Evolutionary conservation across 176 grass and related monocot genomes (phyloP).

Genomic region (Raddia distichophylla): DNA sequence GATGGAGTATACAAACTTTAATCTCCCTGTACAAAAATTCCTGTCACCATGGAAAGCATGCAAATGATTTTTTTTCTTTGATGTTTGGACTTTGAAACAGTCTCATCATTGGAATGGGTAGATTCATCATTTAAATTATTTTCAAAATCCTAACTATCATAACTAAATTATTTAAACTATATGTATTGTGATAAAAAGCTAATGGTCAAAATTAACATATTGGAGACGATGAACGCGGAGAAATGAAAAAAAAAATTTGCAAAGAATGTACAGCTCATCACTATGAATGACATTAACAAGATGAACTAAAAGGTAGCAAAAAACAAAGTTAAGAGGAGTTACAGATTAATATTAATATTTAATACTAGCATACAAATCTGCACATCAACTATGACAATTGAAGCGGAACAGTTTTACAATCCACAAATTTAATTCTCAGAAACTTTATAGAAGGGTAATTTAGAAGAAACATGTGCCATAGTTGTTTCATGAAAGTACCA

Average conservation of each 20-base stretch:
- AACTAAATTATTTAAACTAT: too few species aligned
- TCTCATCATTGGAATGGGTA: conserved; percentile 4
- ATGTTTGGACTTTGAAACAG: background rate
- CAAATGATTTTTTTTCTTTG: background rate
- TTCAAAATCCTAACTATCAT: background rate
- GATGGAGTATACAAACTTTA: background rate
- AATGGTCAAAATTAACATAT: background rate
- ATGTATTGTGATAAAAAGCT: background rate
- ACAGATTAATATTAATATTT: background rate
- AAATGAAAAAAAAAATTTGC: background rate
- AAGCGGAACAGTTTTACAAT: conserved; percentile 14
- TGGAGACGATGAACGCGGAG: background rate
- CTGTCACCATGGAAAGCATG: background rate
- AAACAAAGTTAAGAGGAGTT: background rate
- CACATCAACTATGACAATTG: conserved; percentile 26
- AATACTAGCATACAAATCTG: background rate
- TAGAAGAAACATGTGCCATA: conserved; percentile 19
- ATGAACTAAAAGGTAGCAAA: background rate
- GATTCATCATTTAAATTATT: background rate
- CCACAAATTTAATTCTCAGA: background rate
- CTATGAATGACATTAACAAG: conserved; percentile 16
- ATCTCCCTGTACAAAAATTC: background rate
- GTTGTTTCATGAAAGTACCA: conserved; percentile 22
- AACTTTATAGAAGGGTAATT: conserved; percentile 19
- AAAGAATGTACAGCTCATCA: background rate